These are phyloP conservation scores for Carallia pectinifolia DNA, from an alignment of 345 rosid genomes.

Conservation along the genomic window DNA sequence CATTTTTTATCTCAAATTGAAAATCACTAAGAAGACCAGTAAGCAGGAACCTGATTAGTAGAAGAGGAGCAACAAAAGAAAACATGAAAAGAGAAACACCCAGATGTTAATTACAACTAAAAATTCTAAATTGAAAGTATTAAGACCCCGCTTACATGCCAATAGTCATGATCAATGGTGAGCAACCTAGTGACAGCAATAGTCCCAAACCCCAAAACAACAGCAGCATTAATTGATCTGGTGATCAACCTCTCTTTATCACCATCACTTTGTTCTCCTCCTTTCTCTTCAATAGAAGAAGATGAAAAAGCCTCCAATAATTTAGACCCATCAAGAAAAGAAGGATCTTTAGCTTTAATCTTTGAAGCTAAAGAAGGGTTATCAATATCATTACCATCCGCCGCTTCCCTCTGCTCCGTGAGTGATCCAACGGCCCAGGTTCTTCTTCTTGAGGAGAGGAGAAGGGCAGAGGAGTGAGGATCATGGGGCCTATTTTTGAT, in stretches of 20 bases:
- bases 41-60: too few relatives aligned
- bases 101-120: conserved; percentile 10
- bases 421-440: conserved; percentile 47
- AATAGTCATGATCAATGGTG: conserved; percentile 83
- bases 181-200: conserved; percentile 71
- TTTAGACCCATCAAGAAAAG: conserved; percentile 24
- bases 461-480: conserved; percentile 11
- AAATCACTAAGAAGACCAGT: too few relatives aligned
- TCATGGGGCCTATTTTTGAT: conserved; percentile 11
- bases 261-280: conserved; percentile 13
- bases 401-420: conserved; percentile 51
- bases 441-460: conserved; percentile 22
- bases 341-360: conserved; percentile 17
- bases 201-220: conserved; percentile 81
- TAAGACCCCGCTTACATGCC: conserved; percentile 69
- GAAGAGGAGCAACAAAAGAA: not conserved
- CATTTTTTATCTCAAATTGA: too few relatives aligned
- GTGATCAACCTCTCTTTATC: conserved; percentile 41
- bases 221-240: conserved; percentile 64
- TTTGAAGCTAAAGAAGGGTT: not conserved
- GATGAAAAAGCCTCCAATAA: conserved; percentile 26
- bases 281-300: conserved; percentile 19
- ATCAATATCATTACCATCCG: conserved; percentile 23
- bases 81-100: not conserved
- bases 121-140: not conserved